Evolutionary conservation across 495 filamentous ascomycete genomes (phyloP).

Genomic region (Chaetomium cochliodes): DNA sequence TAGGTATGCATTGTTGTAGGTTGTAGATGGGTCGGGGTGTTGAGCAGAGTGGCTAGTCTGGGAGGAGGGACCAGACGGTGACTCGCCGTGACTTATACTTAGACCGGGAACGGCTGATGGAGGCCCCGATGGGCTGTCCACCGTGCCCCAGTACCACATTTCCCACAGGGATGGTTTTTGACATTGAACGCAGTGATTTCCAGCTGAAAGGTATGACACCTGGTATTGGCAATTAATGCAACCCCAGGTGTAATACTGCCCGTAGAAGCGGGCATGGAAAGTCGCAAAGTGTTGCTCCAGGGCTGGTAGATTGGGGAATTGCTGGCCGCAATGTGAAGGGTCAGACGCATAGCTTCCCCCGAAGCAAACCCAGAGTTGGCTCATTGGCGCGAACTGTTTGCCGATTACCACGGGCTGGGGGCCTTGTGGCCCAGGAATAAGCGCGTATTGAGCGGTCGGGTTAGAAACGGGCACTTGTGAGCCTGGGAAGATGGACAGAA

Average conservation of each 20-base stretch:
- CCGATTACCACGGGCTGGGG: constrained; percentile 13
- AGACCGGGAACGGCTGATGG: constrained; percentile 1
- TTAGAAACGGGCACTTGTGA: background rate
- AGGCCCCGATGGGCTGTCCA: constrained; percentile 3
- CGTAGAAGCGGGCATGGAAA: background rate
- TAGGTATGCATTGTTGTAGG: no score
- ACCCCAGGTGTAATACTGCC: background rate
- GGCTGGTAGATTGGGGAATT: background rate
- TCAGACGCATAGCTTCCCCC: constrained; percentile 7
- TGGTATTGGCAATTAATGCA: background rate
- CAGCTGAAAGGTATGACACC: background rate
- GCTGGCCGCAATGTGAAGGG: background rate
- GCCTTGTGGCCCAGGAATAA: background rate
- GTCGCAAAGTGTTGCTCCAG: background rate
- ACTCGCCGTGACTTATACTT: constrained; percentile 15
- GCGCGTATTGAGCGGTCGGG: background rate
- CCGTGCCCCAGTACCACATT: constrained; percentile 10
- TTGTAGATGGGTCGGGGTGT: background rate
- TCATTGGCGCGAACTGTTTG: background rate
- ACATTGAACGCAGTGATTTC: no score
- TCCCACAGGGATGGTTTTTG: constrained; percentile 4
- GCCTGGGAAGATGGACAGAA: background rate
- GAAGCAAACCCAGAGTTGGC: constrained; percentile 20
- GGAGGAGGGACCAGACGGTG: background rate
- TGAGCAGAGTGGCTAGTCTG: background rate